phyloP scores from a whole-genome alignment of 2,329 filamentous ascomycete species.

The Aspergillus amoenus region DNA sequence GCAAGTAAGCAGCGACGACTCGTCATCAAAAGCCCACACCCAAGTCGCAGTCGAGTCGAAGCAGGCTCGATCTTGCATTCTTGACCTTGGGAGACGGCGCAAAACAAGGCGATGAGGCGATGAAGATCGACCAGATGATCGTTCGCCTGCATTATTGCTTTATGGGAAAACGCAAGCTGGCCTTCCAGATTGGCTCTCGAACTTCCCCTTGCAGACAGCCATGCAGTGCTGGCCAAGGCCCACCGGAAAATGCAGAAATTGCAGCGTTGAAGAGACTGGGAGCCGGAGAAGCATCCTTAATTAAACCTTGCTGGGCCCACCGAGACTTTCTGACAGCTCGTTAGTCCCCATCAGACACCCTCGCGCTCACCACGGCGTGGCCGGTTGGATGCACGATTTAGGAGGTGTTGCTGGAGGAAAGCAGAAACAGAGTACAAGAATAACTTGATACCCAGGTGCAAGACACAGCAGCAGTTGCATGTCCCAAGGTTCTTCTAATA shows the following conservation, averaged over 20 bases:
- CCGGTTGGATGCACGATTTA: neutral
- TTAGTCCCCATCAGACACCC: neutral
- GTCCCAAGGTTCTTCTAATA: neutral
- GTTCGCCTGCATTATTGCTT: slow-evolving; percentile 1
- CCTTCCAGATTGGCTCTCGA: neutral
- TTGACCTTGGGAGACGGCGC: neutral
- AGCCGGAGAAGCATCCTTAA: slow-evolving; percentile 36
- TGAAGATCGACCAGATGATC: slow-evolving; percentile 5
- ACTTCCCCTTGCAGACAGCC: slow-evolving; percentile 20
- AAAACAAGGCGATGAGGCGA: neutral
- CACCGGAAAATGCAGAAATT: slow-evolving; percentile 23
- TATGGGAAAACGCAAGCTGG: neutral
- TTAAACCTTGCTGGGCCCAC: slow-evolving; percentile 36
- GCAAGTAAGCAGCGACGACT: neutral
- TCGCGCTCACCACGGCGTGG: neutral
- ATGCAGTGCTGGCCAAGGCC: slow-evolving; percentile 24
- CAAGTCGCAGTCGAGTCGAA: neutral
- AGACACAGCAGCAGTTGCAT: neutral
- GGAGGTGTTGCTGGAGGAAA: neutral
- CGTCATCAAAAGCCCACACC: neutral
- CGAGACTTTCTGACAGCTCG: slow-evolving; percentile 18
- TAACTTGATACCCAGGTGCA: too few relatives aligned
- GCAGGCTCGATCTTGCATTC: neutral
- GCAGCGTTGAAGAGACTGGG: neutral
- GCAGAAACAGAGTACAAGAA: neutral